Conservation (phyloP, 2,329 filamentous ascomycete genomes). For the Dichotomopilus funicola region DNA sequence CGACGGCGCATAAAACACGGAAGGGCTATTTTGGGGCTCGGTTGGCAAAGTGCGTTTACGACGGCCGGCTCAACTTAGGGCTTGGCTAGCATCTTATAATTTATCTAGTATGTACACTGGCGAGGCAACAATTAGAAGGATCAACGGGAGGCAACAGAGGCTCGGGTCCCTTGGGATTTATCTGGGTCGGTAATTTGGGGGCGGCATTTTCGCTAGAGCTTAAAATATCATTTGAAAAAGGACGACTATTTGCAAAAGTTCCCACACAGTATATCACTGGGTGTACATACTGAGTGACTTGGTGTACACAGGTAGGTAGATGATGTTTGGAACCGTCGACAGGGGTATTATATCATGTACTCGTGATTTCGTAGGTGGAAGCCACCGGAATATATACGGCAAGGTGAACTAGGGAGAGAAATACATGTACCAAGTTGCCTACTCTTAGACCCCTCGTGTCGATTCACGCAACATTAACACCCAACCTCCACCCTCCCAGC, state of each 20-base stretch:
- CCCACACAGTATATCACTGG: too few relatives aligned
- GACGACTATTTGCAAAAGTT: too few relatives aligned
- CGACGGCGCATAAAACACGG: slow-evolving; percentile 21
- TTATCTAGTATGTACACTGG: slow-evolving; percentile 1
- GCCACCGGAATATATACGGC: too few relatives aligned
- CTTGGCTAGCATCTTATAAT: background rate
- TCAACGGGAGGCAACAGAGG: background rate
- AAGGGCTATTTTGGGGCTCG: background rate
- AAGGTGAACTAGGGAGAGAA: background rate
- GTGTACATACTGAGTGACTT: background rate
- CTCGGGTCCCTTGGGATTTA: too few relatives aligned
- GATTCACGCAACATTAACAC: too few relatives aligned
- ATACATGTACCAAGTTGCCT: background rate
- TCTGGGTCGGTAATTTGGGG: too few relatives aligned
- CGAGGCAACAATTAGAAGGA: background rate
- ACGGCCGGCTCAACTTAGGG: background rate
- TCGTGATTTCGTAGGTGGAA: background rate
- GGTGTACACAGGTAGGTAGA: background rate
- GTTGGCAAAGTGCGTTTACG: background rate
- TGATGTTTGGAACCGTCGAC: background rate
- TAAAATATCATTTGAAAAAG: too few relatives aligned
- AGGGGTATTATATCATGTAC: slow-evolving; percentile 6
- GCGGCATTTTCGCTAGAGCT: too few relatives aligned
- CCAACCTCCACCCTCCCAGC: too few relatives aligned
- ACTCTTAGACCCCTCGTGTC: too few relatives aligned